phyloP scores from a whole-genome alignment of 1,284 basidiomycete genomes.

The Phellopilus nigrolimitatus region DNA sequence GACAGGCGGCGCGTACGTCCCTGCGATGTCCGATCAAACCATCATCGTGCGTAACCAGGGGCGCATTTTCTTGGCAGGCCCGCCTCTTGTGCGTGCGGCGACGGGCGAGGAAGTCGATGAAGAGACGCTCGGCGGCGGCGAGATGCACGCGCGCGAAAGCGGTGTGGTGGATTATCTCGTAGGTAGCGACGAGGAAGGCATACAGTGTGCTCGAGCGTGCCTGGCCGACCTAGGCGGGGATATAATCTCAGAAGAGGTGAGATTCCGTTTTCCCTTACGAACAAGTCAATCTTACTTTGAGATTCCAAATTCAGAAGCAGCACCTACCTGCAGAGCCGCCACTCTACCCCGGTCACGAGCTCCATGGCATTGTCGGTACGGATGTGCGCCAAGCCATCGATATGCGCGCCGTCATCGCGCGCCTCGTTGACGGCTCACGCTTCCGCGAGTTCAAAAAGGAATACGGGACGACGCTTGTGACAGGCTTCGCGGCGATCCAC shows the following conservation, averaged over 20 bases:
- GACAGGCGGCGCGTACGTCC: constrained; percentile 81
- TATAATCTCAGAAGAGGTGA: background rate
- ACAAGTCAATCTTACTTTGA: too few relatives aligned
- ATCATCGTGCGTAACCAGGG: constrained; percentile 94
- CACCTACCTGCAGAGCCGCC: constrained; percentile 61
- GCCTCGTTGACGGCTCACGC: constrained; percentile 86
- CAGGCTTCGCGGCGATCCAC: constrained; percentile 88
- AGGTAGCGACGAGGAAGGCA: constrained; percentile 82
- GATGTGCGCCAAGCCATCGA: constrained; percentile 87
- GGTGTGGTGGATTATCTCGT: constrained; percentile 94
- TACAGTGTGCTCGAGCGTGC: constrained; percentile 78
- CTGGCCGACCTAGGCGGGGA: constrained; percentile 67
- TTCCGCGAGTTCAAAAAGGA: constrained; percentile 97
- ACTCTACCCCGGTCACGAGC: constrained; percentile 73
- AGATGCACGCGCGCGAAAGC: constrained; percentile 92
- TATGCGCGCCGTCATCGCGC: constrained; percentile 90
- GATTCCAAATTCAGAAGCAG: constrained; percentile 47
- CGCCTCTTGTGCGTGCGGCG: constrained; percentile 92
- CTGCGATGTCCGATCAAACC: constrained; percentile 95
- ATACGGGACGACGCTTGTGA: constrained; percentile 87
- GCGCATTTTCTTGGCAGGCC: constrained; percentile 93
- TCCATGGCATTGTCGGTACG: constrained; percentile 89
- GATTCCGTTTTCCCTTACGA: background rate
- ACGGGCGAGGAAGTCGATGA: constrained; percentile 93
- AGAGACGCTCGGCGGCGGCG: constrained; percentile 85